Conservation (phyloP, 164 flowering plant genomes). For the Aristolochia fimbriata region DNA sequence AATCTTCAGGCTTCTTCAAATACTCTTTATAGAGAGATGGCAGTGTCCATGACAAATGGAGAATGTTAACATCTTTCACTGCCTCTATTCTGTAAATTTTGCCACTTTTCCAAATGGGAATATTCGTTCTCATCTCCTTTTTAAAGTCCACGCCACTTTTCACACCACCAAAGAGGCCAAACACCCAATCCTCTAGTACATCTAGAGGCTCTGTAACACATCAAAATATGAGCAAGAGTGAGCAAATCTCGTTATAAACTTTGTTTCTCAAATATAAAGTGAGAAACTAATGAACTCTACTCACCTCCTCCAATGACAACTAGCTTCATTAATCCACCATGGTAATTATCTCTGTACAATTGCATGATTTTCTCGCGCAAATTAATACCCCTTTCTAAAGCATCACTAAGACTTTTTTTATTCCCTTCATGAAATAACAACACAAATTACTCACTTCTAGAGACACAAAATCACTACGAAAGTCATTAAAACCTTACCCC, state of each 20-base stretch:
- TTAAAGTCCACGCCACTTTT: conserved; percentile 34
- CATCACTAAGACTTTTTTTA: conserved; percentile 84
- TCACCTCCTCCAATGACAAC: conserved; percentile 97
- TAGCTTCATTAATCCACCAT: conserved; percentile 84
- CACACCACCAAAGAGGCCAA: conserved; percentile 56
- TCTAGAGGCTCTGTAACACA: conserved; percentile 74
- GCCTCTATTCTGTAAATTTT: conserved; percentile 77
- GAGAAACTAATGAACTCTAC: conserved; percentile 2
- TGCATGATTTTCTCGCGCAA: conserved; percentile 65
- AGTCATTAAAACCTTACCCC: conserved; percentile 49
- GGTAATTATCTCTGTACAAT: conserved; percentile 56
- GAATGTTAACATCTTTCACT: conserved; percentile 84
- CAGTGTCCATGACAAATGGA: conserved; percentile 82
- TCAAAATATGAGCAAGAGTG: neutral
- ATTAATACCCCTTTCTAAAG: conserved; percentile 77
- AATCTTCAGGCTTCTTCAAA: conserved; percentile 86
- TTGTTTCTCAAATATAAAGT: neutral
- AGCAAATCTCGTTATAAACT: neutral
- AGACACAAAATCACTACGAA: neutral
- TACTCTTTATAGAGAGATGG: conserved; percentile 77
- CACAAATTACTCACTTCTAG: conserved; percentile 3
- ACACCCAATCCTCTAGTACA: conserved; percentile 74
- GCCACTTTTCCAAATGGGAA: conserved; percentile 74
- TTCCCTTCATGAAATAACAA: conserved; percentile 40
- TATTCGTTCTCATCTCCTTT: conserved; percentile 23